Evolutionary conservation across 805 yeast genomes (phyloP).

Genomic region (Blastobotrys peoriensis): DNA sequence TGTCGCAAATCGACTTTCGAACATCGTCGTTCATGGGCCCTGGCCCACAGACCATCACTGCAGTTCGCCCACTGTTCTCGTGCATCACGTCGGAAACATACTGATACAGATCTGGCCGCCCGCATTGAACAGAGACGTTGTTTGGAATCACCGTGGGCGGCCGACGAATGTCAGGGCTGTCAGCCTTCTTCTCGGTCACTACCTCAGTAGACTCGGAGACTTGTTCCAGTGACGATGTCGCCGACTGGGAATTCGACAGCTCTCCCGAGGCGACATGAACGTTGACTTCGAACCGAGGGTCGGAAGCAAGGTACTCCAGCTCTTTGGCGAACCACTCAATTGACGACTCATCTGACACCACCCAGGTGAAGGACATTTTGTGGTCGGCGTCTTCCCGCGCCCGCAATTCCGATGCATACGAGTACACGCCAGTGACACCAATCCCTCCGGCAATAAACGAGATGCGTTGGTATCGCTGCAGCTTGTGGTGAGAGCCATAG

Average conservation of each 20-base stretch:
- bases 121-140: background rate
- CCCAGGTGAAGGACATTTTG: slow-evolving; percentile 50
- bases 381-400: slow-evolving; percentile 6
- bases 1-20: slow-evolving; percentile 41
- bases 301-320: slow-evolving; percentile 28
- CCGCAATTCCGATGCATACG: slow-evolving; percentile 33
- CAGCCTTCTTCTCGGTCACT: background rate
- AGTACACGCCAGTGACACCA: slow-evolving; percentile 51
- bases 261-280: slow-evolving; percentile 1
- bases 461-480: slow-evolving; percentile 34
- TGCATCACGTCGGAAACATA: background rate
- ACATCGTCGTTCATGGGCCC: slow-evolving; percentile 50
- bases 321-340: slow-evolving; percentile 45
- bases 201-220: background rate
- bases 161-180: background rate
- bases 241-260: background rate
- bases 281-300: slow-evolving; percentile 4
- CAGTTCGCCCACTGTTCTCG: slow-evolving; percentile 15
- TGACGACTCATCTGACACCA: slow-evolving; percentile 46
- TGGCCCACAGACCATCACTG: slow-evolving; percentile 60
- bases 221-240: background rate
- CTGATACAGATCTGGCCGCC: background rate
- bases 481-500: slow-evolving; percentile 44
- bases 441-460: slow-evolving; percentile 52
- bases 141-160: background rate